phyloP scores from a whole-genome alignment of 2,329 filamentous ascomycete genomes.

The Talaromyces sp. region DNA sequence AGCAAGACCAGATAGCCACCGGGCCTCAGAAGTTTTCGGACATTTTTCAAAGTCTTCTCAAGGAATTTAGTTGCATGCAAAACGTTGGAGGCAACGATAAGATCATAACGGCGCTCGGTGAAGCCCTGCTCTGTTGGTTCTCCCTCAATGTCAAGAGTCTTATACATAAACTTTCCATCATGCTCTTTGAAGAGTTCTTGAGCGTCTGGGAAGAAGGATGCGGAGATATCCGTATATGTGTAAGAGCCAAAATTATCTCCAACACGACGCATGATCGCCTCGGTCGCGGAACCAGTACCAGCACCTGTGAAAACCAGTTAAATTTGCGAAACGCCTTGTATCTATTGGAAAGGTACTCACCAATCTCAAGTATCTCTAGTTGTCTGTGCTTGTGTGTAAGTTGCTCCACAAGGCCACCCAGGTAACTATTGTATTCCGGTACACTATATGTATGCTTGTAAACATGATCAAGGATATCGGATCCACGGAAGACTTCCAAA shows the following conservation, averaged over 20 bases:
- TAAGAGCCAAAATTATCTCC: constrained; percentile 14
- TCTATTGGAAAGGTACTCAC: constrained; percentile 19
- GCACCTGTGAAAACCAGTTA: constrained; percentile 22
- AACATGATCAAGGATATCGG: constrained; percentile 36
- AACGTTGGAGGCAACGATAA: constrained; percentile 35
- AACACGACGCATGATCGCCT: constrained; percentile 32
- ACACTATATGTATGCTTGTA: constrained; percentile 31
- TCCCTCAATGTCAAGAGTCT: constrained; percentile 29
- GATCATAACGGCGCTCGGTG: constrained; percentile 27
- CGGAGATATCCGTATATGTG: constrained; percentile 25
- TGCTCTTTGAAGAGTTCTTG: constrained; percentile 5
- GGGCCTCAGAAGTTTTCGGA: constrained; percentile 32
- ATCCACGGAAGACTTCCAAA: constrained; percentile 10
- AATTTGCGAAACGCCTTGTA: not conserved
- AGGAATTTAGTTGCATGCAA: constrained; percentile 31
- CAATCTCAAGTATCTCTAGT: constrained; percentile 44
- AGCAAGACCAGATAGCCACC: constrained; percentile 47
- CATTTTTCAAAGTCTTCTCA: constrained; percentile 25
- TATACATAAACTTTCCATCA: constrained; percentile 23
- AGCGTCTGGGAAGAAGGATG: constrained; percentile 22
- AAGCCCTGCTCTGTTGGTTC: constrained; percentile 31
- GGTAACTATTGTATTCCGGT: not conserved
- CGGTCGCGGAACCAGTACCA: constrained; percentile 46
- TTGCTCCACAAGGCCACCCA: constrained; percentile 30
- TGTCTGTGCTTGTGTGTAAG: constrained; percentile 42